These are phyloP conservation scores for Xylariaceae sp. DNA, from an alignment of 2,329 filamentous ascomycete genomes.

Conservation along the genomic window DNA sequence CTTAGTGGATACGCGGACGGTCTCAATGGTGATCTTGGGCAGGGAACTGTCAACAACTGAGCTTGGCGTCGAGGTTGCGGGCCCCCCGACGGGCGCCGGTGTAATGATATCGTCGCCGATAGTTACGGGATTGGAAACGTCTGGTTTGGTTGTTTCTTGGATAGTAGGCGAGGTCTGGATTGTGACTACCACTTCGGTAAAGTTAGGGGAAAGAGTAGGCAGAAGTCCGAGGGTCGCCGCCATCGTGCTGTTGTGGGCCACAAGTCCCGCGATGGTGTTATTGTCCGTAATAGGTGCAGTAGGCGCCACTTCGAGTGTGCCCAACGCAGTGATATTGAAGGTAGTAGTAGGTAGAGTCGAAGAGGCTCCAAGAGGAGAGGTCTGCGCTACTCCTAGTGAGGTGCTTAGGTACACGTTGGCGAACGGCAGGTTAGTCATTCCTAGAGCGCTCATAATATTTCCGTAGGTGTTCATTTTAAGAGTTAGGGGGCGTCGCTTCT, in stretches of 20 bases:
- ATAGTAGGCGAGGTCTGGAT: neutral
- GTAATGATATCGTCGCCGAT: neutral
- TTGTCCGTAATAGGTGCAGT: neutral
- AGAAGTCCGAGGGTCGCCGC: too few relatives aligned
- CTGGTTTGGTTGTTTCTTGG: neutral
- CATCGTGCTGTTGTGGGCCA: neutral
- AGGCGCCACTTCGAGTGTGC: too few relatives aligned
- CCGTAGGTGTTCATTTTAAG: constrained; percentile 1
- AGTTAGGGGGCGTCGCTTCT: neutral
- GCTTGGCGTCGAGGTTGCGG: neutral
- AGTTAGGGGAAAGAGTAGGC: too few relatives aligned
- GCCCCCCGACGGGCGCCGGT: neutral
- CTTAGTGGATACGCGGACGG: neutral
- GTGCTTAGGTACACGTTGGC: neutral
- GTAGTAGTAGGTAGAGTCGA: too few relatives aligned
- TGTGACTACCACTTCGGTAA: too few relatives aligned
- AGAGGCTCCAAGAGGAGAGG: too few relatives aligned
- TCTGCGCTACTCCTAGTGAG: neutral
- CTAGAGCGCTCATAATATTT: neutral
- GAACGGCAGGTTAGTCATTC: neutral
- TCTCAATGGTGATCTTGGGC: constrained; percentile 10
- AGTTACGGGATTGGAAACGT: neutral
- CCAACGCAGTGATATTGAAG: too few relatives aligned
- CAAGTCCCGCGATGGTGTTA: neutral
- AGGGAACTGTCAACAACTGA: constrained; percentile 1